Conservation (phyloP, 148 eudicot species). For the Polygonum maritimum region DNA sequence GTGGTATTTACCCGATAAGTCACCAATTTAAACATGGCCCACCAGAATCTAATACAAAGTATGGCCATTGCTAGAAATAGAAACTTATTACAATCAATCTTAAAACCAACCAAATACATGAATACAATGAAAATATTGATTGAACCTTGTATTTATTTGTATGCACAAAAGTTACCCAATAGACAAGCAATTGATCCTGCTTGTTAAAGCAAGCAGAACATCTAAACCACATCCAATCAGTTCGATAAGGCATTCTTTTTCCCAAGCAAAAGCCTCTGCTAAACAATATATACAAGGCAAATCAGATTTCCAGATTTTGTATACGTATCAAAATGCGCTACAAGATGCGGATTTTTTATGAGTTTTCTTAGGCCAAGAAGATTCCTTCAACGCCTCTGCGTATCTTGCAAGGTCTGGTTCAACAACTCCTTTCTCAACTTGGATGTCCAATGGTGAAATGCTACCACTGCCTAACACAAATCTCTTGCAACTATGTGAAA, state of each 20-base stretch:
- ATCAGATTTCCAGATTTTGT: background rate
- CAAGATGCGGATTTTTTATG: constrained; percentile 36
- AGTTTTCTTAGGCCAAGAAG: constrained; percentile 19
- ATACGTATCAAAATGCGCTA: constrained; percentile 13
- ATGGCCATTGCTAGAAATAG: too few species aligned
- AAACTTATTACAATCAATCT: too few species aligned
- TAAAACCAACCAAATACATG: too few species aligned
- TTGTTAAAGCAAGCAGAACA: background rate
- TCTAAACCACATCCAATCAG: background rate
- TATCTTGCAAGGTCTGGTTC: constrained; percentile 36
- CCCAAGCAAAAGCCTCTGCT: background rate
- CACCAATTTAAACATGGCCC: too few species aligned
- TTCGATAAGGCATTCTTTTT: background rate
- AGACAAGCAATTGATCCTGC: background rate
- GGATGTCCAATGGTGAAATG: constrained; percentile 16
- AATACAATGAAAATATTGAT: too few species aligned
- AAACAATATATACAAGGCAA: background rate
- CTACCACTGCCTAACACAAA: constrained; percentile 14
- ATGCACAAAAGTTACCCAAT: background rate
- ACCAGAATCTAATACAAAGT: too few species aligned
- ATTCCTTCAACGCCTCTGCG: constrained; percentile 25
- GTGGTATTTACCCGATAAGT: too few species aligned
- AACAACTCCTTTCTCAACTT: too few species aligned
- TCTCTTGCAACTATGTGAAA: constrained; percentile 10
- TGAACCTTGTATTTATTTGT: too few species aligned